Conservation (phyloP, 1,284 basidiomycete genomes). For the Leccinum griseonigrum region DNA sequence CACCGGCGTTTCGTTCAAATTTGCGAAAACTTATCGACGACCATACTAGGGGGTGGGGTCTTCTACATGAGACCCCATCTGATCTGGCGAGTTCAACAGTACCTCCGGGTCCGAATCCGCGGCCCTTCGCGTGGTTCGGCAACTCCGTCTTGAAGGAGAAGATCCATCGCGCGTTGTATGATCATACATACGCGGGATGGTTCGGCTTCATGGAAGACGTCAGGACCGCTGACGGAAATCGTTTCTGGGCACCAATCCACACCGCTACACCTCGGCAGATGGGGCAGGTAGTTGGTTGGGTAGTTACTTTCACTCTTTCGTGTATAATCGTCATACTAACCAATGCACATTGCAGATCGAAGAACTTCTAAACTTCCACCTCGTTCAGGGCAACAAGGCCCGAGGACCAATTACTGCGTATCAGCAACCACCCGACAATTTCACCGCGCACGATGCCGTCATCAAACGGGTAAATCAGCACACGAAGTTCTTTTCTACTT, state of each 20-base stretch:
- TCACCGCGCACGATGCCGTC: background rate
- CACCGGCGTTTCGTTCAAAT: background rate
- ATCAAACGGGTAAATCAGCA: background rate
- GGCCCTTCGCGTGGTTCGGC: background rate
- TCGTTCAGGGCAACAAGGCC: background rate
- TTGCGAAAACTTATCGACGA: background rate
- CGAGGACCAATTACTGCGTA: background rate
- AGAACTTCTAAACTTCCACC: background rate
- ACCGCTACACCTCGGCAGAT: background rate
- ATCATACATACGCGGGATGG: background rate
- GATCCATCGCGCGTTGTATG: background rate
- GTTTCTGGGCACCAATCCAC: background rate
- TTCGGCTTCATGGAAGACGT: background rate
- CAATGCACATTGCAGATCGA: background rate
- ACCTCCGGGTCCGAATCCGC: background rate
- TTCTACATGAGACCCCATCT: background rate
- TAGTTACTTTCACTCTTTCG: background rate
- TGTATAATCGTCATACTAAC: background rate
- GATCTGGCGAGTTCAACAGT: background rate
- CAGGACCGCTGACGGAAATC: background rate
- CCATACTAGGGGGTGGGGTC: background rate
- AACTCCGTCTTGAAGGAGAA: background rate
- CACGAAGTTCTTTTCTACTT: background rate
- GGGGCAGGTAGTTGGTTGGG: background rate
- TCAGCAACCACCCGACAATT: background rate